Percentiles rank a stretch among this genome's conserved stretches.
phyloP scores from a whole-genome alignment of 108 stramenopile species.

The Pseudonitzschia pungens region DNA sequence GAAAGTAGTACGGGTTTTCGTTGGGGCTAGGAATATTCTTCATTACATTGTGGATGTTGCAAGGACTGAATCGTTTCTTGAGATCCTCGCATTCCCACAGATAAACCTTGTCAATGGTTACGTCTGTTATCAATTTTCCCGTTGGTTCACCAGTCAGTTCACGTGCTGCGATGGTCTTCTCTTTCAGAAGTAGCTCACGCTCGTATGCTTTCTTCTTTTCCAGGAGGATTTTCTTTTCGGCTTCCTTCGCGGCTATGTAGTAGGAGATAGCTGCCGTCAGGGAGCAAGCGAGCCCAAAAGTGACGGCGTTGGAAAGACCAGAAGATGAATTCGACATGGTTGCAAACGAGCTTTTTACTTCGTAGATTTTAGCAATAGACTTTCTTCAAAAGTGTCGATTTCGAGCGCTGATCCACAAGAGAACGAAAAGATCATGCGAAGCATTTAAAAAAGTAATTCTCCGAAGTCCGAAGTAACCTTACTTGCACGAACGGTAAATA shows the following conservation, averaged over 20 bases:
- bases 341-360: no score
- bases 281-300: conserved; percentile 4
- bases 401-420: no score
- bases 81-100: conserved; percentile 83
- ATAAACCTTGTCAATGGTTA: conserved; percentile 56
- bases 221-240: conserved; percentile 11
- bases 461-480: no score
- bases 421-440: no score
- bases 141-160: conserved; percentile 42
- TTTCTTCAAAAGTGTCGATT: no score
- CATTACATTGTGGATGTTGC: conserved; percentile 42
- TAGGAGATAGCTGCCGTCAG: conserved; percentile 3
- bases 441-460: no score
- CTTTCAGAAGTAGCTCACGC: conserved; percentile 40
- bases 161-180: conserved; percentile 39
- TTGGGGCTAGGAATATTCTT: conserved; percentile 18
- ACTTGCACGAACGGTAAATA: no score
- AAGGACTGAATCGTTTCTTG: conserved; percentile 50
- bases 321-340: conserved; percentile 8
- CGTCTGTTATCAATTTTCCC: conserved; percentile 55
- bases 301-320: not conserved
- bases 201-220: conserved; percentile 41
- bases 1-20: conserved; percentile 35
- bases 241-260: conserved; percentile 13
- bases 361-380: no score